Percentiles rank a stretch among this genome's conserved stretches.
Evolutionary conservation across 1,284 basidiomycete genomes (phyloP).

Genomic region (Boletus semigastroideus): DNA sequence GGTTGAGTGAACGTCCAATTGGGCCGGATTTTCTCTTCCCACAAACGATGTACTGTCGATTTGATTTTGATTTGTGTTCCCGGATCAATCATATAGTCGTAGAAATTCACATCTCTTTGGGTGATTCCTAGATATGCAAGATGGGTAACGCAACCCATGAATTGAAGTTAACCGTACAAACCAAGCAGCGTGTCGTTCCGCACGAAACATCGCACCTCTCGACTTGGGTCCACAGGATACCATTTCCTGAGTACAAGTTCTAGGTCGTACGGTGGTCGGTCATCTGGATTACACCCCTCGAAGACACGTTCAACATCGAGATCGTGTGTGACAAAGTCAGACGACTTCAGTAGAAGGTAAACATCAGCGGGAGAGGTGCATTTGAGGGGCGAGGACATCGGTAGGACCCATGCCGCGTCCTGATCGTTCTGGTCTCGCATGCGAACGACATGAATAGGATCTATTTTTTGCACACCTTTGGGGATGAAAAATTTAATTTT

Average conservation of each 20-base stretch:
- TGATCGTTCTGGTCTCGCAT: constrained; percentile 31
- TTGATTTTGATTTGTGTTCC: constrained; percentile 55
- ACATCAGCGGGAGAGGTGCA: constrained; percentile 89
- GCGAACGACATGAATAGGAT: neutral
- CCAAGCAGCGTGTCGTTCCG: constrained; percentile 68
- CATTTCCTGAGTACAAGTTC: constrained; percentile 93
- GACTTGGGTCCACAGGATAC: constrained; percentile 81
- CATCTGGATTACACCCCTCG: constrained; percentile 47
- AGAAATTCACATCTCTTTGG: constrained; percentile 90
- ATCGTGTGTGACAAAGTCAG: constrained; percentile 88
- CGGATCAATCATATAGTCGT: constrained; percentile 79
- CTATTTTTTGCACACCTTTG: constrained; percentile 56
- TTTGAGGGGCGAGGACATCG: constrained; percentile 81
- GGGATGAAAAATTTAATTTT: constrained; percentile 93
- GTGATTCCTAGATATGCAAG: constrained; percentile 60
- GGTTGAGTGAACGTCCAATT: constrained; percentile 53
- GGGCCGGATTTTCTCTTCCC: constrained; percentile 61
- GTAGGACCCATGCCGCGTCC: constrained; percentile 93
- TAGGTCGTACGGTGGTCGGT: constrained; percentile 51
- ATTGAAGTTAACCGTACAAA: constrained; percentile 34
- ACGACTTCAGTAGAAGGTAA: constrained; percentile 91
- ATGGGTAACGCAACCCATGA: neutral
- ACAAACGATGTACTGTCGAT: constrained; percentile 59
- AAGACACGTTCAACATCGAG: constrained; percentile 62
- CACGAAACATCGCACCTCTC: constrained; percentile 89